Base-by-base conservation (phyloP, 352 stramenopile genomes). In the Pythium insidiosum region DNA sequence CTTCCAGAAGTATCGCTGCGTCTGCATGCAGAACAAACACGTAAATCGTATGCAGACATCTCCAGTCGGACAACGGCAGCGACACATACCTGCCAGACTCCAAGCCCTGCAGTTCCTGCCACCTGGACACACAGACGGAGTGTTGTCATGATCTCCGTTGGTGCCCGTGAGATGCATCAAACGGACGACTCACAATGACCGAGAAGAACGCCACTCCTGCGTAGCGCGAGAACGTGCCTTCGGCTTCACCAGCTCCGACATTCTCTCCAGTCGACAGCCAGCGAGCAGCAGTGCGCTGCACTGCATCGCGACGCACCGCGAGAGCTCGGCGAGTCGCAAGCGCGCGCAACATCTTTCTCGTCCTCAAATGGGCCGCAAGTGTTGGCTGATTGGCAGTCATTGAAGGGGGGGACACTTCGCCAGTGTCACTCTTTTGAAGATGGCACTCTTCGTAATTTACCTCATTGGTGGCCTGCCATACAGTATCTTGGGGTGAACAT, bases 1-100 rank as follows among this genome's bases (percentile, higher is more conserved):
- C 51, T 95, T 95, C 84, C 84, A 95, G 49, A 71, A 86, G 67
- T 95, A 95, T 1, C 84, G 73, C 50, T 91, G 61, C 15, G 65
- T 88, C 81, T 94, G 41, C 38, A 63, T 5, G 22, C 43, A 43
- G 23, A 29, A 18, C 6, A 30, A 49, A 1, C 37, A 47, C 19
- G 13, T 38, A 39, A 12, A 16, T 5, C 9, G 30, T 38, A 22
- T 31, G 12, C 5, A 19, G 18, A 9, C 11, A 18, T 31, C 16
- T 6, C 21, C 21, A 20, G 6, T 6, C 21, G 6, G 22, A 20
- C 9, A 26, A 16, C 10, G 6, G 15, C 12, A 25, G 6, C 5
- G 4, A 15, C n/a, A 38, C 37, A 15, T 38, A 83, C 77, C 74
- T 95, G 84, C 84, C 84, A 95, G 19, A 52, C 45, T 12, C 84